These are phyloP conservation scores for Bipolaris oryzae DNA, from an alignment of 2,329 filamentous ascomycete genomes.

Conservation along the genomic window DNA sequence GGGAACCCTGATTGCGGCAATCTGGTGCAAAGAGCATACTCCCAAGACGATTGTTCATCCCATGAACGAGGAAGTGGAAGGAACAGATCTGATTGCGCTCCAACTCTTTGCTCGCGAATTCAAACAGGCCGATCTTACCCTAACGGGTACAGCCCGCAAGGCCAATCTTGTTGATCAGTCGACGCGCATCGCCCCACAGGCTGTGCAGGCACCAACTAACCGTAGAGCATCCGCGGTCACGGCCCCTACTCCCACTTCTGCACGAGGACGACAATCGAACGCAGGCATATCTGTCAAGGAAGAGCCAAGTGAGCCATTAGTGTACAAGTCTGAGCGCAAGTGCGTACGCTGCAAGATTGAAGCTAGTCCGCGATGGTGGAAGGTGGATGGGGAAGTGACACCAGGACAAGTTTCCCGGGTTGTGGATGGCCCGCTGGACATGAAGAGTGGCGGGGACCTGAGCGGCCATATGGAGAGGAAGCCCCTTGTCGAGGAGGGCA, in stretches of 20 bases:
- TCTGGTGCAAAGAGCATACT: constrained; percentile 92
- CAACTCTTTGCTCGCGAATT: constrained; percentile 87
- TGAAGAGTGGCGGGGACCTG: constrained; percentile 29
- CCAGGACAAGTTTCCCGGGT: constrained; percentile 16
- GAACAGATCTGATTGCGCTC: constrained; percentile 75
- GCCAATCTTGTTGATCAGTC: constrained; percentile 76
- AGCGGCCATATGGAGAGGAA: constrained; percentile 26
- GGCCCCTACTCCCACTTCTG: constrained; percentile 42
- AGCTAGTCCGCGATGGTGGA: constrained; percentile 69
- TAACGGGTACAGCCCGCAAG: constrained; percentile 92
- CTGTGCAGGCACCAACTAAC: constrained; percentile 33
- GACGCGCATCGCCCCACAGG: constrained; percentile 56
- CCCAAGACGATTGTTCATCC: constrained; percentile 73
- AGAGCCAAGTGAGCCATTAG: constrained; percentile 43
- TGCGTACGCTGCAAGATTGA: constrained; percentile 62
- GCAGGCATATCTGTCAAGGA: constrained; percentile 45
- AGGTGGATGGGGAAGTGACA: constrained; percentile 29
- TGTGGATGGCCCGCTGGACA: constrained; percentile 28
- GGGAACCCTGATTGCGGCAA: constrained; percentile 79
- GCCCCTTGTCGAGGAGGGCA: constrained; percentile 23
- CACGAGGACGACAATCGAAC: constrained; percentile 43
- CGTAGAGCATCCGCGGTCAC: constrained; percentile 51
- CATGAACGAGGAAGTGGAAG: constrained; percentile 76
- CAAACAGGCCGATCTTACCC: constrained; percentile 89
- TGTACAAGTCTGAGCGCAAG: constrained; percentile 42